phyloP scores from a whole-genome alignment of 306 rosid species.

The Quillaja saponaria region DNA sequence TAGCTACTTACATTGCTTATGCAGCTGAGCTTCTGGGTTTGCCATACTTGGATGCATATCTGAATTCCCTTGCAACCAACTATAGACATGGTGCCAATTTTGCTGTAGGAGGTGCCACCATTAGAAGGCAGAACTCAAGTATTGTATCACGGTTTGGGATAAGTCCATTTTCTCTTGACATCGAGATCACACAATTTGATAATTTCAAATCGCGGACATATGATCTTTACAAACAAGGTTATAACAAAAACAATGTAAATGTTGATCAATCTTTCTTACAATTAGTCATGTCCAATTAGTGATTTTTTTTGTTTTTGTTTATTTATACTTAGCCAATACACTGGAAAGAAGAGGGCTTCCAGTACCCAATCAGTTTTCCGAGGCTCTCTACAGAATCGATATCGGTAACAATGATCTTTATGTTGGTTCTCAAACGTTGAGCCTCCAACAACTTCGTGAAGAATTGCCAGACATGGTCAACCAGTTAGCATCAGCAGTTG shows the following conservation, averaged over 20 bases:
- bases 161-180: slow-evolving; percentile 55
- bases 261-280: background rate
- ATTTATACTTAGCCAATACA: slow-evolving; percentile 39
- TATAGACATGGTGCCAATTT: slow-evolving; percentile 55
- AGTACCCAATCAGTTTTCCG: slow-evolving; percentile 43
- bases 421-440: slow-evolving; percentile 45
- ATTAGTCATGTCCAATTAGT: background rate
- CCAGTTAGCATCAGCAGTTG: slow-evolving; percentile 49
- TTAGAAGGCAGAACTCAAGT: slow-evolving; percentile 50
- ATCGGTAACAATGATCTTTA: slow-evolving; percentile 58
- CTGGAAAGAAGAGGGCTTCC: slow-evolving; percentile 40
- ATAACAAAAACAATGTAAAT: background rate
- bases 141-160: slow-evolving; percentile 47
- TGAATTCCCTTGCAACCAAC: slow-evolving; percentile 50
- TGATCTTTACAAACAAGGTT: slow-evolving; percentile 51
- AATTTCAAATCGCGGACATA: slow-evolving; percentile 50
- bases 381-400: slow-evolving; percentile 54
- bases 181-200: slow-evolving; percentile 45
- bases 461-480: slow-evolving; percentile 46
- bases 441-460: slow-evolving; percentile 41
- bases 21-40: slow-evolving; percentile 47
- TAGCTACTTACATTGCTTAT: background rate
- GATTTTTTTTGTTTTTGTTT: background rate
- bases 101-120: slow-evolving; percentile 61
- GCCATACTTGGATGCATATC: slow-evolving; percentile 56